These are phyloP conservation scores for Thermothelomyces thermophilus DNA, from an alignment of 2,329 filamentous ascomycete species.

Conservation along the genomic window DNA sequence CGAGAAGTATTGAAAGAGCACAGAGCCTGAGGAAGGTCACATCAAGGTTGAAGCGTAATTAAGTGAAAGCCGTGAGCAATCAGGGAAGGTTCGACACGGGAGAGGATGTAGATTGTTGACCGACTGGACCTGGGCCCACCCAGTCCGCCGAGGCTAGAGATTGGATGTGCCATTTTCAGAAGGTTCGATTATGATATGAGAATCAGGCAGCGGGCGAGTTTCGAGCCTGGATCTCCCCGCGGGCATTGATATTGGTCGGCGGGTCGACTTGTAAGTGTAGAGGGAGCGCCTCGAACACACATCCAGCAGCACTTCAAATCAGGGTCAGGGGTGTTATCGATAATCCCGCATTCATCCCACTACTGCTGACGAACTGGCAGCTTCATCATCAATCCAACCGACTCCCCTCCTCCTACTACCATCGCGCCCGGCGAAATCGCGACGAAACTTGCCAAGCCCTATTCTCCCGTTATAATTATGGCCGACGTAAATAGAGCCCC, in stretches of 20 bases:
- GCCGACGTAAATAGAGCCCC: constrained; percentile 21
- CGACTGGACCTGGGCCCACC: too few species aligned
- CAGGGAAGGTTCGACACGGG: background rate
- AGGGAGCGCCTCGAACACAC: too few species aligned
- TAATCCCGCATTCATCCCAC: background rate
- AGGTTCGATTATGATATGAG: background rate
- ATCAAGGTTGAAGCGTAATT: background rate
- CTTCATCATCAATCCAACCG: background rate
- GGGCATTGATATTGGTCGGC: too few species aligned
- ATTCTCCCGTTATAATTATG: constrained; percentile 9
- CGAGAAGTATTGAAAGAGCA: background rate
- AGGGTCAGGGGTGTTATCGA: background rate
- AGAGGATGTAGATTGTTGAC: background rate
- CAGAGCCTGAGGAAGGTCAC: background rate
- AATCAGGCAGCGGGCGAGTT: too few species aligned
- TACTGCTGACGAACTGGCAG: background rate
- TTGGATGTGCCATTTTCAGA: background rate
- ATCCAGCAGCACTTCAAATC: too few species aligned
- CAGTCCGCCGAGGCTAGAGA: too few species aligned
- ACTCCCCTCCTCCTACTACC: background rate
- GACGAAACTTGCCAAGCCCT: background rate
- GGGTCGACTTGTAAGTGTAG: too few species aligned
- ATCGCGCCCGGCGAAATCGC: background rate
- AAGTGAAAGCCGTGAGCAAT: background rate
- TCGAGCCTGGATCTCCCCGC: too few species aligned